Conservation (phyloP, 2,329 filamentous ascomycete species). For the Clarireedia paspali region DNA sequence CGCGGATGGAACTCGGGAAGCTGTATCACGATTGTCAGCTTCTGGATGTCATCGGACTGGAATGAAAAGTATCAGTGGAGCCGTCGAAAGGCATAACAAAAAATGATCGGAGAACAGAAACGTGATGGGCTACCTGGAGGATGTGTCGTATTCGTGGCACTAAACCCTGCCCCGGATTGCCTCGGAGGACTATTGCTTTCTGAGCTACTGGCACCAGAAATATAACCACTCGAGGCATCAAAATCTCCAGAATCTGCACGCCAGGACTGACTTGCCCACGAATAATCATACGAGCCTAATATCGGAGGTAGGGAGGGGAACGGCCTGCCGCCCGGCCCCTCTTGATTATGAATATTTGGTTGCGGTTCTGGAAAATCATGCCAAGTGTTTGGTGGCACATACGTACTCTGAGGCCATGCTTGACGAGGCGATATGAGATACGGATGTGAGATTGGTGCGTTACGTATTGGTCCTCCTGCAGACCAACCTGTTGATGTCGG, state of each 20-base stretch:
- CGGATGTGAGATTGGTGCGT: background rate
- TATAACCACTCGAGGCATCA: background rate
- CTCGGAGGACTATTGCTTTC: background rate
- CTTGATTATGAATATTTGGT: background rate
- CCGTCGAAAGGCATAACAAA: background rate
- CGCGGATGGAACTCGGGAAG: background rate
- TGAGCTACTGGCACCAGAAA: background rate
- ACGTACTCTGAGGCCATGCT: background rate
- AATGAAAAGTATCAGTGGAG: background rate
- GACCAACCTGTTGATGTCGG: no score
- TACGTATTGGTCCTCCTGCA: no score
- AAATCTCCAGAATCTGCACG: background rate
- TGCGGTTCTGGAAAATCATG: background rate
- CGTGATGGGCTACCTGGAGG: background rate
- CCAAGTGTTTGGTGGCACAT: background rate
- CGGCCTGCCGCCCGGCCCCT: background rate
- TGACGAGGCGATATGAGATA: background rate
- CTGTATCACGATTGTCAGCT: constrained; percentile 1
- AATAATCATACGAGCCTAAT: background rate
- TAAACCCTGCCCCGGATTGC: background rate
- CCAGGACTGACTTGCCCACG: background rate
- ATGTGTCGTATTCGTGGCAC: background rate
- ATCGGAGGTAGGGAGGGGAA: background rate
- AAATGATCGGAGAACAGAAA: no score
- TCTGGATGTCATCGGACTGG: background rate